Percentiles rank a stretch among this genome's conserved stretches.
Conservation (phyloP, 495 filamentous ascomycete species). For the Bacidia gigantensis region DNA sequence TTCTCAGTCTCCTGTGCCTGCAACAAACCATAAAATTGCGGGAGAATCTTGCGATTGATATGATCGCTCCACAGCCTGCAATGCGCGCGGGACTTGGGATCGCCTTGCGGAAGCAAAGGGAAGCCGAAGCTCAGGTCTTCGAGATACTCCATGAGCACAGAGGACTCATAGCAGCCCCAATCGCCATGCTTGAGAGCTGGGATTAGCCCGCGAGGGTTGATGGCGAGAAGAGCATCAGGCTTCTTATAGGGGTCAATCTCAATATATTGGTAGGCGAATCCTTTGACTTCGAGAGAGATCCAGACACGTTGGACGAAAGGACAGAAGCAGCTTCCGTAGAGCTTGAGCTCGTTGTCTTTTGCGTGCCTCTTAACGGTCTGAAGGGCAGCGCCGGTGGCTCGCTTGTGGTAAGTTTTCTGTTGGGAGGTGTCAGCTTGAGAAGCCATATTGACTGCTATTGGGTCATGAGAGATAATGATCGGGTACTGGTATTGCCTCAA, state of each 20-base stretch:
- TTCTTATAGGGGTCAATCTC: conserved; percentile 84
- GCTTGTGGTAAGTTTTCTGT: conserved; percentile 74
- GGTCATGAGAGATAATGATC: not conserved
- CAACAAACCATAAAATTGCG: conserved; percentile 66
- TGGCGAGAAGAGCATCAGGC: conserved; percentile 59
- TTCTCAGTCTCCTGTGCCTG: conserved; percentile 54
- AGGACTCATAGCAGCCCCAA: conserved; percentile 81
- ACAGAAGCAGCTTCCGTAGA: conserved; percentile 87
- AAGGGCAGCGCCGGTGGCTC: conserved; percentile 63
- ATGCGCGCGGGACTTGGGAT: conserved; percentile 58
- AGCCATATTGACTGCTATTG: conserved; percentile 28
- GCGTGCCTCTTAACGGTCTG: conserved; percentile 58
- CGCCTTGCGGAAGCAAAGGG: conserved; percentile 48
- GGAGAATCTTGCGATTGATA: conserved; percentile 72
- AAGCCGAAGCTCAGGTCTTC: conserved; percentile 58
- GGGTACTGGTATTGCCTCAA: conserved; percentile 2
- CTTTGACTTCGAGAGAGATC: conserved; percentile 86
- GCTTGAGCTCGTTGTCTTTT: conserved; percentile 57
- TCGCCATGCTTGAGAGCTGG: conserved; percentile 72
- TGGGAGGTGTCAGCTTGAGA: conserved; percentile 21
- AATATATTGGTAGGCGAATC: conserved; percentile 76
- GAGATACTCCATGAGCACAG: conserved; percentile 73
- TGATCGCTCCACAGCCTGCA: conserved; percentile 82
- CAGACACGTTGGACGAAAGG: conserved; percentile 89
- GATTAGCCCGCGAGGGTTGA: conserved; percentile 81